Base-by-base conservation (phyloP, 78 protist genomes). In the Polysphondylium violaceum region DNA sequence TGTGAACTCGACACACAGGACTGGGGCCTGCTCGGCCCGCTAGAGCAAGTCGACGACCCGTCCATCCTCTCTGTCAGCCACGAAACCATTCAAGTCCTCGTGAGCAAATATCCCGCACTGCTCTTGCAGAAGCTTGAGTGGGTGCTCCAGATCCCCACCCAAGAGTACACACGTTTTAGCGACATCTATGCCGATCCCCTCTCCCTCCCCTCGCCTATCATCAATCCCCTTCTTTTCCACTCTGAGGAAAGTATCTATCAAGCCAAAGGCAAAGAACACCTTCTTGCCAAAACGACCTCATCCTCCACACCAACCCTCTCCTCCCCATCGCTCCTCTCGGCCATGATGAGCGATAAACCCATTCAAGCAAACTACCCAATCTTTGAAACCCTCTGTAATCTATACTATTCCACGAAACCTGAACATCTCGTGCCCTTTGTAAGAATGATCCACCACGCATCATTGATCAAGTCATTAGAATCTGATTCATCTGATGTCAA, bases 391-490 rank as follows among this genome's bases (percentile, higher is more conserved):
- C 19, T 83, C 4, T 83, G 91, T 43, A 77, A 83, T 43, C 53
- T 83, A 2, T 83, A 83, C 67, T 83, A 83, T 58, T 44, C 7
- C 4, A 53, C 38, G 31, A 69, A 55, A 71, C 91, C 91, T n/a
- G 29, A 69, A 21, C 19, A 56, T 27, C 36, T 83, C 25, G 29
- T 83, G 9, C 91, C 91, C 23, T 83, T 83, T 25, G 29, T 83
- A 59, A 6, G 79, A n/a, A 58, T 68, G 16, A 61, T 83, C 6
- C 74, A 55, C 35, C 36, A 83, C 33, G 40, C 91, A 3, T 31
- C 77, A 2, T 58, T 71, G 8, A 27, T 17, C 17, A 67, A 41
- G 44, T 38, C 35, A 47, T 41, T 83, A 7, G 91, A 59, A n/a
- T n/a, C n/a, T 1, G 27, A 29, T 9, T 31, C 51, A 2, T 12